Evolutionary conservation across 2,329 filamentous ascomycete genomes (phyloP), one percentile per base, ranked within the genome.

Genomic region (Colletotrichum godetiae): DNA sequence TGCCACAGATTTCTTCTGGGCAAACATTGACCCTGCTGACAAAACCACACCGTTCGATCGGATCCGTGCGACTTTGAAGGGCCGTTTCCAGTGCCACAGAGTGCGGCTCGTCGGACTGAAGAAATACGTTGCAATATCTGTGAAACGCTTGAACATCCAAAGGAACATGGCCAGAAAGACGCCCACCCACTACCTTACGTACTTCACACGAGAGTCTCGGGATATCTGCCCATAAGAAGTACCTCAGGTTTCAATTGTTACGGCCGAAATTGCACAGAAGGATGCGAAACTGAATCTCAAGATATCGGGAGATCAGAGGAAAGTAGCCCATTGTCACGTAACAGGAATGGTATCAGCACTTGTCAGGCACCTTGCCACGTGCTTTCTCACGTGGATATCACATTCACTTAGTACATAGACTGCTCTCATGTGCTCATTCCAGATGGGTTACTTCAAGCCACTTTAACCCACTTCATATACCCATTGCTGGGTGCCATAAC

Each of bases 191-290:
- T 42, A 15, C 6, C 0, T 42, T 42, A 15, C 6, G 0, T 42
- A 15, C 35, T 0, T 42, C 13, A 12, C 10, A 11, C 27, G 12
- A 33, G 55, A 29, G 29, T 6, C 29, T 5, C 8, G 15, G 12
- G 19, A 31, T 27, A 4, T 24, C 12, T 58, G 12, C 29, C 19
- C 22, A 19, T 8, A 0, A 24, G 0, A 42, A 42, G 12, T 42
- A 55, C 22, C 13, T 1, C 10, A 58, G 55, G 29, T 58, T 29
- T 58, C 55, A 15, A 35, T 58, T 12, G 19, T 22, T 42, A 10
- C 68, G 91, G 89, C 82, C 92, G 5, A 91, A 91, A 91, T 91
- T 79, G 88, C 89, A 3, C 90, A 92, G 81, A 88, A 89, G 62
- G 90, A 92, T 78, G 89, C 88, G 6, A 88, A 90, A 70, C 85